Conservation (phyloP, 208 protist genomes). For the Trypanosomatidae sp. region DNA sequence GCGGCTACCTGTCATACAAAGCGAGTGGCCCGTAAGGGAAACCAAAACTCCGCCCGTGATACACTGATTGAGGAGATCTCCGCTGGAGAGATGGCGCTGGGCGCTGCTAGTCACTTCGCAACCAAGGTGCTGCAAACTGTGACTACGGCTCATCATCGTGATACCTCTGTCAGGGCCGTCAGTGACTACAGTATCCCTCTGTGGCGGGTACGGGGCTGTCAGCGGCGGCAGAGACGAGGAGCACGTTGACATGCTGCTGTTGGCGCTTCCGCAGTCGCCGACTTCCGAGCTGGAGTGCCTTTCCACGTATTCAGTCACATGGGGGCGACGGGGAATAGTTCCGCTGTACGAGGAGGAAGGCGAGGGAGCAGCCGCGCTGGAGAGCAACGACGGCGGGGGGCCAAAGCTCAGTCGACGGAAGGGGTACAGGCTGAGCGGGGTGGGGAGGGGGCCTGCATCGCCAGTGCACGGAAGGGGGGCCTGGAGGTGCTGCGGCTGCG, state of each 20-base stretch:
- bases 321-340: background rate
- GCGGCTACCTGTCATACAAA: constrained; percentile 6
- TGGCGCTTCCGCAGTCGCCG: background rate
- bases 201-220: background rate
- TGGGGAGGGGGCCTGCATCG: background rate
- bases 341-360: background rate
- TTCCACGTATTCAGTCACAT: constrained; percentile 1
- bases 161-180: background rate
- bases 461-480: background rate
- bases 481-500: background rate
- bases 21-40: background rate
- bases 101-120: background rate
- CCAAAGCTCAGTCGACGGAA: background rate
- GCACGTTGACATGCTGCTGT: constrained; percentile 4
- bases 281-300: background rate
- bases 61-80: background rate
- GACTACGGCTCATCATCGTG: background rate
- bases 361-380: background rate
- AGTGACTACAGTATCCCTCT: background rate
- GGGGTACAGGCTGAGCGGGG: background rate
- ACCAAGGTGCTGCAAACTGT: background rate
- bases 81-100: background rate
- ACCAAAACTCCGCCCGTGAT: background rate
- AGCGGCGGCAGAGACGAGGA: constrained; percentile 1
- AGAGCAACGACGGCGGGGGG: background rate